Evolutionary conservation across 768 basidiomycete species (phyloP).

Genomic region (Crucibulum laeve): DNA sequence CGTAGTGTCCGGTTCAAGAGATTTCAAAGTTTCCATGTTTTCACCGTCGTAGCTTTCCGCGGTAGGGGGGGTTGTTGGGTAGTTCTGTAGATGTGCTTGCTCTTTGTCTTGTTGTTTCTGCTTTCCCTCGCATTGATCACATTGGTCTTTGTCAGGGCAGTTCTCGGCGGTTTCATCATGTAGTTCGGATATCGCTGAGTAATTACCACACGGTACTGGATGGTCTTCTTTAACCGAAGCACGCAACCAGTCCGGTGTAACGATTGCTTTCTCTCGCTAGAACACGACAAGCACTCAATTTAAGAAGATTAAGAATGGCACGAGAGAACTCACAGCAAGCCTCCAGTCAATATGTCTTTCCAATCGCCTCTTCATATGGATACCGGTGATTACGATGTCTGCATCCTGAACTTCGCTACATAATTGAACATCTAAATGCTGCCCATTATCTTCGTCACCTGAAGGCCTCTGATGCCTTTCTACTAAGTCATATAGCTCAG

Average conservation of each 20-base stretch:
- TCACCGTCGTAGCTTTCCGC: background rate
- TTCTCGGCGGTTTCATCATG: constrained; percentile 38
- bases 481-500: constrained; percentile 30
- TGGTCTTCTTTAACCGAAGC: constrained; percentile 45
- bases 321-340: constrained; percentile 57
- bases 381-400: constrained; percentile 62
- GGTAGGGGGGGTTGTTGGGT: constrained; percentile 3
- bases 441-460: constrained; percentile 4
- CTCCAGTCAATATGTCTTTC: constrained; percentile 68
- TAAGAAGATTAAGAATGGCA: background rate
- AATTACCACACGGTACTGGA: constrained; percentile 47
- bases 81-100: background rate
- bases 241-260: constrained; percentile 68
- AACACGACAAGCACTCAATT: constrained; percentile 3
- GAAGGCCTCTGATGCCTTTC: constrained; percentile 18
- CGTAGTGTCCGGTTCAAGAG: constrained; percentile 3
- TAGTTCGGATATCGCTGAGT: constrained; percentile 51
- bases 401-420: constrained; percentile 41
- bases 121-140: background rate
- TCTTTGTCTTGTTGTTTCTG: background rate
- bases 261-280: constrained; percentile 64
- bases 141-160: constrained; percentile 36
- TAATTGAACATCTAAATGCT: constrained; percentile 21
- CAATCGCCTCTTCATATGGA: constrained; percentile 63
- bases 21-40: background rate